phyloP scores from a whole-genome alignment of 2,329 filamentous ascomycete species.

The Apiospora hydei region DNA sequence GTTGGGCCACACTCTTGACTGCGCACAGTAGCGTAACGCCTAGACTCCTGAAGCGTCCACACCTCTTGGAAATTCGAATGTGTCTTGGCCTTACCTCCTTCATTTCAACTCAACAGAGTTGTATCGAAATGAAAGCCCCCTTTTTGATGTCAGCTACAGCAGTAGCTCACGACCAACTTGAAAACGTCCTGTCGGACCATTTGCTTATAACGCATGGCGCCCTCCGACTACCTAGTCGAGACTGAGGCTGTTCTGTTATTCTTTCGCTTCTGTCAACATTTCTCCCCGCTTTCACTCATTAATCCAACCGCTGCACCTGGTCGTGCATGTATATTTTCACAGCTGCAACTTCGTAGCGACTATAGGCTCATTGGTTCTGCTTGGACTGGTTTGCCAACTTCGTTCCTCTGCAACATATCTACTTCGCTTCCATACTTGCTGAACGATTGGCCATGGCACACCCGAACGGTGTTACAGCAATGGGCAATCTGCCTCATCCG shows the following conservation, averaged over 20 bases:
- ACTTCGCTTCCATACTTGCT: too few relatives aligned
- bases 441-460: not conserved
- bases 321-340: not conserved
- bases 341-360: not conserved
- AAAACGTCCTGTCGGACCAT: not conserved
- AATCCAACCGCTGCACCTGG: not conserved
- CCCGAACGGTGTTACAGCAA: not conserved
- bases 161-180: not conserved
- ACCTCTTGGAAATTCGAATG: not conserved
- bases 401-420: too few relatives aligned
- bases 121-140: constrained; percentile 1
- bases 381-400: not conserved
- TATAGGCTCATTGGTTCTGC: too few relatives aligned
- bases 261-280: not conserved
- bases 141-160: not conserved
- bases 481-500: not conserved
- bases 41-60: constrained; percentile 6
- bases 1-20: not conserved
- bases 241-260: not conserved
- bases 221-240: not conserved
- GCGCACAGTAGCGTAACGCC: not conserved
- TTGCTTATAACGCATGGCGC: not conserved
- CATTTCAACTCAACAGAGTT: not conserved
- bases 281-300: not conserved
- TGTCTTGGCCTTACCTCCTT: not conserved